Evolutionary conservation across 1,284 basidiomycete species (phyloP).

Genomic region (Phylloporus sp.): DNA sequence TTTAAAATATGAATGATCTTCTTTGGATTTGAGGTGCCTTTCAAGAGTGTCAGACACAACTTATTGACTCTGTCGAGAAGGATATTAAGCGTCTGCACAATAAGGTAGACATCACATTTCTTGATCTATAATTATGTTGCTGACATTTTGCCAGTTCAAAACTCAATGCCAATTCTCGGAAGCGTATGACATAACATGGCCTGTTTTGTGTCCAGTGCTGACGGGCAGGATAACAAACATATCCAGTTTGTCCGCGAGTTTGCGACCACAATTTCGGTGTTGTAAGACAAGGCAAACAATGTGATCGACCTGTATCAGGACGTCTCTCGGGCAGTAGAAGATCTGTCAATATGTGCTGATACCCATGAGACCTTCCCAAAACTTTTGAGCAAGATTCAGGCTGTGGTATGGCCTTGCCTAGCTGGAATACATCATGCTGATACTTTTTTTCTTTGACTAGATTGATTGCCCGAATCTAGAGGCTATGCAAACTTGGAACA

Average conservation of each 20-base stretch:
- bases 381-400: constrained; percentile 82
- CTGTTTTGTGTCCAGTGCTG: constrained; percentile 70
- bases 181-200: constrained; percentile 93
- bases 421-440: constrained; percentile 4
- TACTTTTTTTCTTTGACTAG: constrained; percentile 40
- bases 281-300: constrained; percentile 95
- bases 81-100: constrained; percentile 96
- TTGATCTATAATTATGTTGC: constrained; percentile 8
- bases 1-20: neutral
- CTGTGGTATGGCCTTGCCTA: constrained; percentile 60
- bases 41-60: constrained; percentile 97
- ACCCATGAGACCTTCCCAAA: constrained; percentile 81
- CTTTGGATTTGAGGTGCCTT: constrained; percentile 91
- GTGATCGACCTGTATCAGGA: constrained; percentile 93
- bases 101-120: constrained; percentile 57
- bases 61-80: constrained; percentile 97
- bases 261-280: constrained; percentile 86
- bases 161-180: constrained; percentile 94
- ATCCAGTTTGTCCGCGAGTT: constrained; percentile 95
- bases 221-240: constrained; percentile 86
- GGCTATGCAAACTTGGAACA: constrained; percentile 96
- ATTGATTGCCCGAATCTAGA: constrained; percentile 95
- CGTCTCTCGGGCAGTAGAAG: constrained; percentile 83
- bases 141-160: constrained; percentile 66
- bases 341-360: constrained; percentile 88